Percentiles rank a stretch among this genome's conserved stretches.
Conservation (phyloP, 768 basidiomycete genomes). For the Harrya chromipes region DNA sequence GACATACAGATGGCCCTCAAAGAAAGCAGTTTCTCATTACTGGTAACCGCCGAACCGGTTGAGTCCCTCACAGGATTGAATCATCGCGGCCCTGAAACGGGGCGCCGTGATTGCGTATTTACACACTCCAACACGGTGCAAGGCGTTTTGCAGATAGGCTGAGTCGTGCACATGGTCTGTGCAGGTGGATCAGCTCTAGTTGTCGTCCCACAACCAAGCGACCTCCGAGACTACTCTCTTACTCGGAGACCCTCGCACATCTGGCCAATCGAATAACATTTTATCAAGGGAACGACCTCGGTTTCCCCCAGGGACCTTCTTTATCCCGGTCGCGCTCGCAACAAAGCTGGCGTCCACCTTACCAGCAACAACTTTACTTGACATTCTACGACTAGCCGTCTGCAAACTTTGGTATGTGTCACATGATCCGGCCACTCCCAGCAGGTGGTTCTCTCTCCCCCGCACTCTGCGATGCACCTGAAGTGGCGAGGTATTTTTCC, state of each 20-base stretch:
- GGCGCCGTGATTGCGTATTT: too few species aligned
- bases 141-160: too few species aligned
- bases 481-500: slow-evolving; percentile 22
- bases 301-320: slow-evolving; percentile 17
- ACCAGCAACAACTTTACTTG: slow-evolving; percentile 26
- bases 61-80: too few species aligned
- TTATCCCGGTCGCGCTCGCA: slow-evolving; percentile 28
- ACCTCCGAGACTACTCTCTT: slow-evolving; percentile 11
- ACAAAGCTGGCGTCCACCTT: slow-evolving; percentile 20
- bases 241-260: slow-evolving; percentile 2
- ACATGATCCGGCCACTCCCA: slow-evolving; percentile 5
- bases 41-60: too few species aligned
- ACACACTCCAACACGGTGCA: too few species aligned
- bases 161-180: too few species aligned
- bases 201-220: slow-evolving; percentile 8
- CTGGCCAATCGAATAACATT: background rate
- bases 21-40: too few species aligned
- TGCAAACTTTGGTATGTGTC: slow-evolving; percentile 24
- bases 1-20: too few species aligned
- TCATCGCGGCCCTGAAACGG: too few species aligned
- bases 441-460: slow-evolving; percentile 6
- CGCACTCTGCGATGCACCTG: slow-evolving; percentile 18
- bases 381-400: slow-evolving; percentile 23
- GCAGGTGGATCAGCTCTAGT: background rate
- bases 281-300: background rate